These are phyloP conservation scores for Gentiana straminea DNA, from an alignment of 257 asterid genomes.

Conservation along the genomic window DNA sequence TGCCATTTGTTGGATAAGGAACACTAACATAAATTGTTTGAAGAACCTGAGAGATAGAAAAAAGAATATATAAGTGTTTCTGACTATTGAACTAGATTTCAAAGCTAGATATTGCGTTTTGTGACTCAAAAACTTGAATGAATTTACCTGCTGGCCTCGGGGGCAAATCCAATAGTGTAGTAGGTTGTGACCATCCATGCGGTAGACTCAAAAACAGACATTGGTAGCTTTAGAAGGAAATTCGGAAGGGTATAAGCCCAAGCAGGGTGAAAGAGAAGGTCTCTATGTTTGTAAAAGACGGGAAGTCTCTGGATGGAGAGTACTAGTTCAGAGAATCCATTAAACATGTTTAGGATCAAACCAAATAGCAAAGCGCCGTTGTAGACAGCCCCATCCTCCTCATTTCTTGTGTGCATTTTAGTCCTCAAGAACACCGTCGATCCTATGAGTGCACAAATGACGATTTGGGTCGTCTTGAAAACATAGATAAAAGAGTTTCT, in stretches of 20 bases:
- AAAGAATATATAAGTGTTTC: neutral
- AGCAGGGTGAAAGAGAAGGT: slow-evolving; percentile 60
- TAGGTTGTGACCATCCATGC: slow-evolving; percentile 48
- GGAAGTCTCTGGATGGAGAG: slow-evolving; percentile 64
- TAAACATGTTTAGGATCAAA: slow-evolving; percentile 48
- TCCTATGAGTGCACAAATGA: slow-evolving; percentile 45
- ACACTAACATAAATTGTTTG: slow-evolving; percentile 39
- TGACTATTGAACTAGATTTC: neutral
- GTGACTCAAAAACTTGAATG: neutral
- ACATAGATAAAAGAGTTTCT: slow-evolving; percentile 55
- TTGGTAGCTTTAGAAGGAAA: slow-evolving; percentile 49
- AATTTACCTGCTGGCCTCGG: slow-evolving; percentile 57
- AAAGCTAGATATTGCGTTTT: neutral
- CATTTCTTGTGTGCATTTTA: slow-evolving; percentile 24
- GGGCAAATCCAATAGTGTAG: slow-evolving; percentile 62
- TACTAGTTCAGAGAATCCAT: slow-evolving; percentile 54
- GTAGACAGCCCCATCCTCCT: slow-evolving; percentile 35
- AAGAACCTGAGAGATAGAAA: slow-evolving; percentile 36
- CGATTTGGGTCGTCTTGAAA: slow-evolving; percentile 56
- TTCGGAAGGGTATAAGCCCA: slow-evolving; percentile 61
- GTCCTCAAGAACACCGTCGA: slow-evolving; percentile 62
- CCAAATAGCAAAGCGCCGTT: slow-evolving; percentile 54
- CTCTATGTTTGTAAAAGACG: slow-evolving; percentile 59
- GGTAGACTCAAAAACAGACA: slow-evolving; percentile 43
- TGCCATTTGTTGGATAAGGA: slow-evolving; percentile 68